phyloP scores from a whole-genome alignment of 2,329 filamentous ascomycete genomes.

The Scleromitrula shiraiana region DNA sequence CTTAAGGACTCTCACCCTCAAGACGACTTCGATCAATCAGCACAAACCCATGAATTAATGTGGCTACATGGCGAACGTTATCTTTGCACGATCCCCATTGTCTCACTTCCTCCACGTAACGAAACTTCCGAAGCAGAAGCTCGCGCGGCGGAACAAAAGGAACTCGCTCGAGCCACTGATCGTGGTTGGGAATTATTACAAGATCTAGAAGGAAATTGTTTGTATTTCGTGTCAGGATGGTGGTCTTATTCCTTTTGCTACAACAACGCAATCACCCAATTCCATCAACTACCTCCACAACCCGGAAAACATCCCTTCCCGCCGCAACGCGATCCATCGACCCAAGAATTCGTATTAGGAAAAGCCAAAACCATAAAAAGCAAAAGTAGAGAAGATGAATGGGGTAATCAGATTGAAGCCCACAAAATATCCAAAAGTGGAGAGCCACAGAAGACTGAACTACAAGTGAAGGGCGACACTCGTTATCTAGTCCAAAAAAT shows the following conservation, averaged over 20 bases:
- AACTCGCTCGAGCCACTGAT: constrained; percentile 57
- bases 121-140: constrained; percentile 42
- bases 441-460: constrained; percentile 34
- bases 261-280: constrained; percentile 62
- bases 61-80: constrained; percentile 49
- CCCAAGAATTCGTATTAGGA: constrained; percentile 57
- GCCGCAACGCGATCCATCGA: constrained; percentile 56
- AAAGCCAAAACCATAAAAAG: constrained; percentile 35
- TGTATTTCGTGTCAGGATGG: constrained; percentile 66
- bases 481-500: constrained; percentile 63
- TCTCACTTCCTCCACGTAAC: constrained; percentile 38
- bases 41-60: constrained; percentile 48
- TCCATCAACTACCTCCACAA: constrained; percentile 58
- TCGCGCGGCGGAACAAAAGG: constrained; percentile 55
- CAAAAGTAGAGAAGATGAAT: constrained; percentile 30
- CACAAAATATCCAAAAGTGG: constrained; percentile 19
- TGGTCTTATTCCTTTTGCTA: constrained; percentile 74
- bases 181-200: constrained; percentile 60
- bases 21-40: constrained; percentile 18
- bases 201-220: constrained; percentile 59
- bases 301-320: constrained; percentile 54
- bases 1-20: constrained; percentile 5
- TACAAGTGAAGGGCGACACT: constrained; percentile 59
- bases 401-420: constrained; percentile 25
- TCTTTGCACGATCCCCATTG: constrained; percentile 57